Base-by-base conservation (phyloP, 352 stramenopile species). In the Lagenidium giganteum region DNA sequence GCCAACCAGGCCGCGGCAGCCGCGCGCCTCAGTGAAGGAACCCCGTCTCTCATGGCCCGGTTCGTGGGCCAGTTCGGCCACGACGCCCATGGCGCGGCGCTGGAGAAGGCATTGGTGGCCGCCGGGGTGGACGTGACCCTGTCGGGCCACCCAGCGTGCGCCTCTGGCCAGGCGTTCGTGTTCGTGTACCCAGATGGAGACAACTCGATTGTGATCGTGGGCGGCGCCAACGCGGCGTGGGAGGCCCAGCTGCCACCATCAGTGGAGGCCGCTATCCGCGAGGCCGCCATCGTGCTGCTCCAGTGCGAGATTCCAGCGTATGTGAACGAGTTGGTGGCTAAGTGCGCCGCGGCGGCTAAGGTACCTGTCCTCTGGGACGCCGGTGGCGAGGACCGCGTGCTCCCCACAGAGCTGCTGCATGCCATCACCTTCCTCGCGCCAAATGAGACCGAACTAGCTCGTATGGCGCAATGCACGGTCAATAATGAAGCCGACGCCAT, bases 171-270 rank as follows among this genome's bases (percentile, higher is more conserved):
- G 43, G 81, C 81, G 8, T 85, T 87, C 44, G 78, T 93, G 29
- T 90, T 93, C 8, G 68, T 90, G 25, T 85, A 88, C 34, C 76
- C 81, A 25, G 64, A 86, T 42, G 81, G 81, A 17, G 72, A 90
- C 43, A 93, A 93, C 46, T 87, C 78, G 23, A 93, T 93, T 44
- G 68, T 93, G 16, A 84, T 93, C 29, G 74, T 93, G 4, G 75
- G 75, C 7, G 81, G 81, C 16, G 81, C 81, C 17, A 93, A 93
- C 28, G 54, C 53, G 14, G 61, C 67, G 30, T 93, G 81, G 81
- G 64, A 73, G 0, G 22, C 61, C 0, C 16, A 54, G 17, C 54
- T 93, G 3, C 52, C 76, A 1, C 30, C 21, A 1, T 31, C 31
- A 12, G 38, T 87, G 5, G 51, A 64, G 6, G 37, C 67, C 8